Conservation (phyloP, 225 moss, liverwort and hornwort species). For the Neckera pumila region DNA sequence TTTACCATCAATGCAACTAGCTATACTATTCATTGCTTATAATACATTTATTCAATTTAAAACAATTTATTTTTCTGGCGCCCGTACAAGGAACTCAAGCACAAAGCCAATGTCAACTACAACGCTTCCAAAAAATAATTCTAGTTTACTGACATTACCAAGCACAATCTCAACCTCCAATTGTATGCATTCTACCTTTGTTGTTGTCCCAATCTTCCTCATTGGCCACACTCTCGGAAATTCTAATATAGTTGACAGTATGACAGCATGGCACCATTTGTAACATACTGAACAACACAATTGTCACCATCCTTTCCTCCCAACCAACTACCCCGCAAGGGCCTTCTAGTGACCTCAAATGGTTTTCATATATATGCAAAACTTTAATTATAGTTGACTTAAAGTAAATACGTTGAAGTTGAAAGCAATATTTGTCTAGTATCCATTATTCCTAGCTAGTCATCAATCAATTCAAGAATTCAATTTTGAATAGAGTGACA, state of each 20-base stretch:
- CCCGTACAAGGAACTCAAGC: fast-evolving
- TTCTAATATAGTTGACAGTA: fast-evolving
- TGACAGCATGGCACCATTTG: not conserved
- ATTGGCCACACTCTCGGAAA: fast-evolving
- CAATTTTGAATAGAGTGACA: no score
- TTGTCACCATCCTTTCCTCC: not conserved
- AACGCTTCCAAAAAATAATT: not conserved
- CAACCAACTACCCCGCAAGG: not conserved
- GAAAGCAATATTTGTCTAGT: no score
- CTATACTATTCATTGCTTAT: not conserved
- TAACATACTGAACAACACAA: not conserved
- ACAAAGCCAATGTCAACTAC: not conserved
- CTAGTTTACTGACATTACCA: not conserved
- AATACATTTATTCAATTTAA: not conserved
- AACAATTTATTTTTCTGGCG: not conserved
- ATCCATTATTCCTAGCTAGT: no score
- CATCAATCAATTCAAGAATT: no score
- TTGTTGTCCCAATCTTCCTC: not conserved
- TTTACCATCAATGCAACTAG: fast-evolving
- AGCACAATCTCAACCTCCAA: not conserved
- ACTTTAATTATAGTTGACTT: no score
- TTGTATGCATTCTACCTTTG: not conserved
- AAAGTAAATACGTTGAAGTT: no score
- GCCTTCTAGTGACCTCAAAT: no score
- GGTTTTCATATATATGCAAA: no score